Base-by-base conservation (phyloP, 306 rosid species). In the Trifolium dubium region DNA sequence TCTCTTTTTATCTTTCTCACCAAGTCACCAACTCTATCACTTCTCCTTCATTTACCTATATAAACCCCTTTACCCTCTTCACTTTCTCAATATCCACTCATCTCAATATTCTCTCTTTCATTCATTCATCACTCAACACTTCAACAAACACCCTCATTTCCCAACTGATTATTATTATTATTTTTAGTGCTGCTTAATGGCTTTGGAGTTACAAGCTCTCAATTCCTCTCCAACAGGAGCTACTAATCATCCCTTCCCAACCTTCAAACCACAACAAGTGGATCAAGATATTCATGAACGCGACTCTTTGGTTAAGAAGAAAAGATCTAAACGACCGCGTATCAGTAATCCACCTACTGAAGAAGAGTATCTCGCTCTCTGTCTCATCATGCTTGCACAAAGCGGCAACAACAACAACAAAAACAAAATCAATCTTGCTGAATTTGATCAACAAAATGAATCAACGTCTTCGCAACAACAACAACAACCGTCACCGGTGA, bases 331-430 rank as follows among this genome's bases (percentile, higher is more conserved):
- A 68, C 89, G 88, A 37, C 87, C 86, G 0, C 93, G 88, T 41
- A 4, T 77, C 1, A 88, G 83, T 2, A 79, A 73, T 47, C 80
- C 86, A 0, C 70, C 90, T 0, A 63, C 95, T 0, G 97, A 94
- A 7, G 99, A 94, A 63, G 97, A 94, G 72, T 92, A 94, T 63
- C 89, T 94, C 10, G 99, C 99, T 76, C 92, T 94, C 73, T 94
- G 99, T 70, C 99, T 93, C 79, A 83, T 94, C 93, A 92, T 94
- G 95, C 89, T 94, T 1, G 95, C 98, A 3, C 96, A 87, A 5
- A 80, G 96, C 73, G 85, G 85, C 8, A 32, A 58, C 78, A 44
- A 17, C 19, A 19, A 51, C 13, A 13, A 73, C 41, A 1, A 0
- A 61, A 8, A 19, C 41, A 1, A 60, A 5, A 58, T 17, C 31